Conservation (phyloP, 768 basidiomycete genomes). For the Naganishia vaughanmartiniae region DNA sequence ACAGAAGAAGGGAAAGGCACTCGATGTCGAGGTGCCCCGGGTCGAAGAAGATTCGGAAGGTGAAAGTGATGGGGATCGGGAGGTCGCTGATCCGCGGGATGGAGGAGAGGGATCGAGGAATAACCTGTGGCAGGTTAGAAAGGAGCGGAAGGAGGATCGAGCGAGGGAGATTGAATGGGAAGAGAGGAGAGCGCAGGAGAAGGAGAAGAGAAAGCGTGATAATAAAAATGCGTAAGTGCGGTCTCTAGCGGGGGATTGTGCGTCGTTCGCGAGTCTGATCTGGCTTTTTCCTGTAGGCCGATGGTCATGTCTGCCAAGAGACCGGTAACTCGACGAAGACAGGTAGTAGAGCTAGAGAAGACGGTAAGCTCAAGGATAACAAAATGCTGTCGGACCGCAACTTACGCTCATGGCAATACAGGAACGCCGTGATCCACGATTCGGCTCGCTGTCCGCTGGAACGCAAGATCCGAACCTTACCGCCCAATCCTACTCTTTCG, state of each 20-base stretch:
- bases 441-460: slow-evolving; percentile 67
- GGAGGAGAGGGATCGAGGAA: slow-evolving; percentile 26
- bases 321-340: slow-evolving; percentile 71
- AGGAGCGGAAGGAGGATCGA: slow-evolving; percentile 48
- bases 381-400: neutral
- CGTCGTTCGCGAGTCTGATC: slow-evolving; percentile 6
- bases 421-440: slow-evolving; percentile 83
- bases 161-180: slow-evolving; percentile 56
- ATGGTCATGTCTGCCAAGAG: slow-evolving; percentile 77
- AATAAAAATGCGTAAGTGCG: slow-evolving; percentile 81
- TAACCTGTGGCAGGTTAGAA: slow-evolving; percentile 28
- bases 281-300: slow-evolving; percentile 59
- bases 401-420: slow-evolving; percentile 43
- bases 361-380: slow-evolving; percentile 56
- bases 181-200: slow-evolving; percentile 51
- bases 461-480: slow-evolving; percentile 66
- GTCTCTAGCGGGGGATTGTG: neutral
- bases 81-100: slow-evolving; percentile 22
- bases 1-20: slow-evolving; percentile 52
- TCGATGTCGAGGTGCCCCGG: slow-evolving; percentile 37
- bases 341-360: slow-evolving; percentile 67
- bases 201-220: slow-evolving; percentile 62
- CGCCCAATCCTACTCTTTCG: slow-evolving; percentile 69
- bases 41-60: slow-evolving; percentile 42
- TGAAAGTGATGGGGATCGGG: slow-evolving; percentile 27